A percentile compares a stretch with the other conserved stretches of the same genome.
Evolutionary conservation across 1,284 basidiomycete species (phyloP).

Genomic region (Heterobasidion occidentale): DNA sequence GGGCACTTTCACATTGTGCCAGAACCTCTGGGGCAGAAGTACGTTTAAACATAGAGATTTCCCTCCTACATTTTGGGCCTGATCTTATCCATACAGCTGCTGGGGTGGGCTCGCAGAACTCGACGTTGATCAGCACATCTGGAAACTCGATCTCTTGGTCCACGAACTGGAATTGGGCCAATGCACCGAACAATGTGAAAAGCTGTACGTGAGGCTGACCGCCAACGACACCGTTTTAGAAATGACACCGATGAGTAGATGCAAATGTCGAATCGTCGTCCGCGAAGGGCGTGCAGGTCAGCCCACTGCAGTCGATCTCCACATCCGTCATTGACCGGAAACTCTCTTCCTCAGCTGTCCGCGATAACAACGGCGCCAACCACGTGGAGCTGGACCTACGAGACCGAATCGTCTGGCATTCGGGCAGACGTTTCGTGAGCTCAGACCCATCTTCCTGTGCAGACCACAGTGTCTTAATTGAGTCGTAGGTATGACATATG

Average conservation of each 20-base stretch:
- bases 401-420: slow-evolving; percentile 33
- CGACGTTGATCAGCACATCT: slow-evolving; percentile 35
- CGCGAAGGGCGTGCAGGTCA: slow-evolving; percentile 40
- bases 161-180: slow-evolving; percentile 49
- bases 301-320: too few relatives aligned
- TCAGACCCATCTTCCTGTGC: not conserved
- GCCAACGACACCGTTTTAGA: not conserved
- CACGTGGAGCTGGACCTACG: slow-evolving; percentile 43
- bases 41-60: slow-evolving; percentile 9
- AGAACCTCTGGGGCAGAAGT: slow-evolving; percentile 49
- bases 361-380: slow-evolving; percentile 38
- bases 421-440: slow-evolving; percentile 48
- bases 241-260: not conserved
- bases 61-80: not conserved
- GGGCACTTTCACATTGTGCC: slow-evolving; percentile 43
- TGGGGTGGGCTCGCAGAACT: slow-evolving; percentile 42
- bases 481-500: slow-evolving; percentile 48
- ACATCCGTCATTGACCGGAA: not conserved
- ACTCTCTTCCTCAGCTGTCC: slow-evolving; percentile 24
- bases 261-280: slow-evolving; percentile 36
- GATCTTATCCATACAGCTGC: slow-evolving; percentile 8
- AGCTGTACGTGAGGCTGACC: slow-evolving; percentile 33
- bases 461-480: not conserved
- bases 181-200: slow-evolving; percentile 45
- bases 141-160: slow-evolving; percentile 41